Base-by-base conservation (phyloP, 2,329 filamentous ascomycete genomes). In the Truncatella angustata region DNA sequence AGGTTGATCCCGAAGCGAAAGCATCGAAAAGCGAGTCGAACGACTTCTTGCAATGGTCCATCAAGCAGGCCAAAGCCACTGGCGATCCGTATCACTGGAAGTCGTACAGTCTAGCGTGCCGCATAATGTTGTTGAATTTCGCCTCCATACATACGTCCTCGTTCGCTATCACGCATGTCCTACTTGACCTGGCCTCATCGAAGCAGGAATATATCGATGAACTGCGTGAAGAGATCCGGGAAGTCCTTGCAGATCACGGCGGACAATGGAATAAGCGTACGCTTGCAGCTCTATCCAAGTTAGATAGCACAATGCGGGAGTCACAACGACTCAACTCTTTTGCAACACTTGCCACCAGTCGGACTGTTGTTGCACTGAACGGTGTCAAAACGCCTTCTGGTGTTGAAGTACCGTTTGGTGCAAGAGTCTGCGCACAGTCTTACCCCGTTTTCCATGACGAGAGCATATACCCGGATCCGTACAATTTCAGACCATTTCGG, bases 401-500 rank as follows among this genome's bases (percentile, higher is more conserved):
- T 28, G 59, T 70, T 11, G 60, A 60, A 18, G 45, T 73, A 21
- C 67, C 70, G 1, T 53, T 53, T 14, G 64, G 65, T 21, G 60
- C 59, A 5, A 53, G 52, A 9, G 54, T 73, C 14, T 57, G 49
- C 42, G 65, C 67, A 11, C 65, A 65, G 3, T 55, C 60, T 7
- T 67, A 67, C 53, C 53, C 63, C 10, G 61, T 70, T 6, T 49
- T 67, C 32, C 60, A 62, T 32, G 59, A 83, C 57, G 70, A 73
- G 0, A 58, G 67, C 0, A 64, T 81, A 23, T 84, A 84, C 60
- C 54, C 65, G 0, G 65, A 82, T 18, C 77, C 80, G 0, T 34
- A 62, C 1, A 65, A 18, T 0, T 60, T 61, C 57, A 50, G 53
- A 50, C 60, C 58, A 12, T 63, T 63, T 46, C 57, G 60, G 34